phyloP scores from a whole-genome alignment of 345 rosid genomes.

The Brassica cretica region DNA sequence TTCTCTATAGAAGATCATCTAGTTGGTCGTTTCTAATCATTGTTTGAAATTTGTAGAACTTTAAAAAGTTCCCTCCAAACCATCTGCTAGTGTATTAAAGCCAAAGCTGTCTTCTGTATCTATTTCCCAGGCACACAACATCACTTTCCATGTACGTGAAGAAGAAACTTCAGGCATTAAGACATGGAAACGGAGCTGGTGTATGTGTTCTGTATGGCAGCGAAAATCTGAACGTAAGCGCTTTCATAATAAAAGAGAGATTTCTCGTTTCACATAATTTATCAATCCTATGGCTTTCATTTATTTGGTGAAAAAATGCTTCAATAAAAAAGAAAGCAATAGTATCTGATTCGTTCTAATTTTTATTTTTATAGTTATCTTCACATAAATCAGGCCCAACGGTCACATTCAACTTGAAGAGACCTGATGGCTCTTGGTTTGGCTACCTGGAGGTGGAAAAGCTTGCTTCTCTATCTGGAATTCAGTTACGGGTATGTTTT shows the following conservation, averaged over 20 bases:
- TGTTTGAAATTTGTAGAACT: constrained; percentile 7
- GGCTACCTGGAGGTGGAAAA: constrained; percentile 95
- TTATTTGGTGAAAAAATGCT: constrained; percentile 11
- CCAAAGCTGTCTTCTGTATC: constrained; percentile 26
- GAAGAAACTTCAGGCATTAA: constrained; percentile 61
- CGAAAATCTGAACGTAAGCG: constrained; percentile 53
- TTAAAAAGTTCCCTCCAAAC: constrained; percentile 5
- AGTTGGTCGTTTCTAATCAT: background rate
- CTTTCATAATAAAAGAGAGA: background rate
- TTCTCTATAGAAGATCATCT: constrained; percentile 3
- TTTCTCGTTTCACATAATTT: background rate
- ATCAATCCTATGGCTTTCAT: constrained; percentile 9
- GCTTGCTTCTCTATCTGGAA: constrained; percentile 86
- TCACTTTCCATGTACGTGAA: constrained; percentile 66
- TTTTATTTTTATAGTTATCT: constrained; percentile 48
- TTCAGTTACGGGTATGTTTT: constrained; percentile 86
- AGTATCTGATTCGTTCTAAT: constrained; percentile 20
- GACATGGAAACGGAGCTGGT: constrained; percentile 62
- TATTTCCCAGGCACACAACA: constrained; percentile 62
- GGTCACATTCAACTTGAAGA: constrained; percentile 81
- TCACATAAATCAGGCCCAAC: constrained; percentile 56
- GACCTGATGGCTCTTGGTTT: constrained; percentile 93
- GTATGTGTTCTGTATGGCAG: constrained; percentile 70
- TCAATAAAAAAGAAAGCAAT: constrained; percentile 13
- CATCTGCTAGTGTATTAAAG: constrained; percentile 24